phyloP scores from a whole-genome alignment of 257 asterid genomes.

The Capsicum rhomboideum region DNA sequence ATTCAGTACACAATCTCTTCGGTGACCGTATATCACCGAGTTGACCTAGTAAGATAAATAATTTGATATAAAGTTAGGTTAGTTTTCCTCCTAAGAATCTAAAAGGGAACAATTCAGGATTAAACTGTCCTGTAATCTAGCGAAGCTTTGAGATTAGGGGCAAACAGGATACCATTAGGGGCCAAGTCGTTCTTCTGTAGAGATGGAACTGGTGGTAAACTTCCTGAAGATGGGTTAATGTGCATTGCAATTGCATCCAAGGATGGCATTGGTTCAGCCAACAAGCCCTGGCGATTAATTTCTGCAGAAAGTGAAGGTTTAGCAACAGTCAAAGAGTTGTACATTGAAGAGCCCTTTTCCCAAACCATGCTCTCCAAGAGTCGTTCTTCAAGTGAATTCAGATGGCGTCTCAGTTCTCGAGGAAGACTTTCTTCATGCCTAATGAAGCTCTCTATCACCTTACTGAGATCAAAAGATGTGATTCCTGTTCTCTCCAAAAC shows the following conservation, averaged over 20 bases:
- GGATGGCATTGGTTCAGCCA: constrained; percentile 98
- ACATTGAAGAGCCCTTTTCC: constrained; percentile 99
- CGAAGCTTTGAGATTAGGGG: background rate
- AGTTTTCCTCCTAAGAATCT: background rate
- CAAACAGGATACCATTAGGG: constrained; percentile 36
- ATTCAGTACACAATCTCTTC: constrained; percentile 66
- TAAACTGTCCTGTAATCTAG: background rate
- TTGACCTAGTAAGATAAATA: constrained; percentile 39
- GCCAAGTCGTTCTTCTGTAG: constrained; percentile 46
- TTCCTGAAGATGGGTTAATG: constrained; percentile 49
- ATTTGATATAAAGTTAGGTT: background rate
- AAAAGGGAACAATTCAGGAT: background rate
- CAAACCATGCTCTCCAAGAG: constrained; percentile 95
- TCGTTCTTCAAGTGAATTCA: constrained; percentile 93
- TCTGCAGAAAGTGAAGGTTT: constrained; percentile 77
- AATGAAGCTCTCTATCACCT: constrained; percentile 96
- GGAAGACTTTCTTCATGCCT: constrained; percentile 98
- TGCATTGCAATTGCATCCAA: constrained; percentile 92
- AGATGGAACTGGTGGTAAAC: constrained; percentile 32
- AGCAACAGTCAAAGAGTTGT: constrained; percentile 87
- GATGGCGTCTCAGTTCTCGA: constrained; percentile 87
- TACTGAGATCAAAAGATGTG: constrained; percentile 94
- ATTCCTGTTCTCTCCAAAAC: constrained; percentile 96
- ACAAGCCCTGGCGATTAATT: constrained; percentile 74
- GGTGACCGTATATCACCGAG: constrained; percentile 88